Evolutionary conservation across 129 eudicot species (phyloP), one percentile per base, ranked within the genome.

Genomic region (Ambrosia artemisiifolia): DNA sequence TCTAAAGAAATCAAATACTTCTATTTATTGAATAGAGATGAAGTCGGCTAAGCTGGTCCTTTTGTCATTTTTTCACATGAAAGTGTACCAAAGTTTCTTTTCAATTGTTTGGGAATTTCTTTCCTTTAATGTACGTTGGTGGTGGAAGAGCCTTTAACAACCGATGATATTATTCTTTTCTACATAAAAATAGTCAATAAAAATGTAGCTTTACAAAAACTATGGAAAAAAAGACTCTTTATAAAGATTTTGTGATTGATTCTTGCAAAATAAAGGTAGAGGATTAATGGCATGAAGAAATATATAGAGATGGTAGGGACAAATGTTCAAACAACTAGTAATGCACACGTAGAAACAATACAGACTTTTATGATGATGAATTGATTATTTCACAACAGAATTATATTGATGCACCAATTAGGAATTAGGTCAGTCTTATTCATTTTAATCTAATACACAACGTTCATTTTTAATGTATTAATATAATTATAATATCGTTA

Each of bases 61-160:
- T 49, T 74, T 67, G 81, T 32, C 82, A 79, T 83, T 83, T 82
- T 82, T 80, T 80, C 80, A 44, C 82, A 73, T 62, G 73, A 71
- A 78, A 74, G 65, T 74, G 77, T 72, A 73, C 77, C 70, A 62
- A 46, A 16, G 11, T 72, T 47, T 17, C 70, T 18, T 32, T 63
- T 44, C 35, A 34, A 36, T n/a, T 38, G 46, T 49, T 49, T 36
- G 47, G 24, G 7, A 61, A 69, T 77, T 61, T 16, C 71, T 77
- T 61, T 28, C 76, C 50, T 48, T 60, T 5, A 36, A 13, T 62
- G 64, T 60, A 60, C 60, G 32, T 48, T 40, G 11, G 47, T 69
- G 11, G 77, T 72, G 59, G 12, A 65, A 12, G 53, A 36, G 43
- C 56, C 30, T 19, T 60, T 77, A 60, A 20, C 40, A 60, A 76